Evolutionary conservation across 768 basidiomycete genomes (phyloP), one percentile per base, ranked within the genome.

Genomic region (Ramaria sp.): DNA sequence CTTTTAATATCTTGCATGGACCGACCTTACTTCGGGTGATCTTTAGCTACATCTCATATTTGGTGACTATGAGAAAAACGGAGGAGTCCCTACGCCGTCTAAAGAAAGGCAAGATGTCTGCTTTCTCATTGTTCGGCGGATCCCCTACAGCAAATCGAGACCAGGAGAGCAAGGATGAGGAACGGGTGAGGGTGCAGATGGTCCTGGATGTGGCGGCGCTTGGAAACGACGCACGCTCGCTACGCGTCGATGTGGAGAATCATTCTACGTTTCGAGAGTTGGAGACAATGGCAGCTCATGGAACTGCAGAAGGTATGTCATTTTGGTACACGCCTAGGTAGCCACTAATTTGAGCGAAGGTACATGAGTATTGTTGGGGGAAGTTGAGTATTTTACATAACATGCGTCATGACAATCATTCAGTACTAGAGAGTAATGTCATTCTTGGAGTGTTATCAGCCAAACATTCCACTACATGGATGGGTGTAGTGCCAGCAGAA

Each of bases 1-100:
- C 22, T 39, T 16, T 10, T 22, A 41, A 27, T n/a, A n/a, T n/a
- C n/a, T n/a, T n/a, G n/a, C n/a, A n/a, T n/a, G n/a, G n/a, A n/a
- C n/a, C n/a, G n/a, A n/a, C n/a, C 22, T 56, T 25, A n/a, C 22
- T 50, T 18, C 7, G 28, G 24, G n/a, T 50, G 37, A 50, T 52
- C 13, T 22, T 44, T 55, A 91, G 90, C 62, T 96, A 95, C 66
- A 80, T 85, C 12, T 75, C 77, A 54, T 85, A 89, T 63, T 73
- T 98, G 22, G 74, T 81, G 9, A 78, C 81, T 0, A 91, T 94
- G 78, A 88, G 83, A 66, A 95, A 95, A 72, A 90, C 90, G 7
- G 92, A 97, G 59, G 92, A 93, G 63, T 85, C 89, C 10, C 70
- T 98, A 24, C 75, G 85, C 37, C 78, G 88, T 36, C 74, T 95